These are phyloP conservation scores for Fusarium buxicola DNA, from an alignment of 2,329 filamentous ascomycete species.

Conservation along the genomic window DNA sequence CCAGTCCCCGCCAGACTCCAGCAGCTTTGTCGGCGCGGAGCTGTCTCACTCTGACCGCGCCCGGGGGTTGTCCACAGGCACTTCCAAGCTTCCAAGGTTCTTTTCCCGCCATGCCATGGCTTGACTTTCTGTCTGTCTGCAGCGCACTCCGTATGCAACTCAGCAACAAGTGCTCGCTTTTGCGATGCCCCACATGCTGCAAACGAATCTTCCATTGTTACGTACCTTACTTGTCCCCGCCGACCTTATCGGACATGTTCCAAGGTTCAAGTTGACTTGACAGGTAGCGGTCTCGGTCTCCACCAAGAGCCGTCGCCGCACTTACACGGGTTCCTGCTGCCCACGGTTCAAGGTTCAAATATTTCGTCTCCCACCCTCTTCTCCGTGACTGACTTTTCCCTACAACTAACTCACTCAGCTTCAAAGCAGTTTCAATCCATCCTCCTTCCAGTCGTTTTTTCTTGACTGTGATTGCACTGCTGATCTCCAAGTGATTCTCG, in stretches of 20 bases:
- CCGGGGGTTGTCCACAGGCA: conserved; percentile 19
- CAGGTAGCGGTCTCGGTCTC: conserved; percentile 25
- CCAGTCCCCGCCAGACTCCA: background rate
- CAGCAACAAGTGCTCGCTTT: conserved; percentile 21
- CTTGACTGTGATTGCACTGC: conserved; percentile 25
- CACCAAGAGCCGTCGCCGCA: conserved; percentile 35
- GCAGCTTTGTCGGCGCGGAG: conserved; percentile 2
- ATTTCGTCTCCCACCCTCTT: conserved; percentile 42
- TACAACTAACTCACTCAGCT: conserved; percentile 19
- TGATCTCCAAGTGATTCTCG: conserved; percentile 28
- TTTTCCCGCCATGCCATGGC: too few relatives aligned
- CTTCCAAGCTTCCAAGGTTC: background rate
- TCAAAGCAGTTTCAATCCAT: conserved; percentile 18
- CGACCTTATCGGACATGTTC: conserved; percentile 41
- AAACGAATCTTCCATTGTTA: conserved; percentile 38
- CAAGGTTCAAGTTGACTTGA: conserved; percentile 19
- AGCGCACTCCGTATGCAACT: conserved; percentile 30
- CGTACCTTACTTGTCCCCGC: conserved; percentile 2
- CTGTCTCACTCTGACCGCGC: conserved; percentile 35
- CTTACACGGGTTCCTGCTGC: conserved; percentile 36
- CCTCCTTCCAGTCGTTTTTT: conserved; percentile 3
- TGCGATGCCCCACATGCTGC: conserved; percentile 42
- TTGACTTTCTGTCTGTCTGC: conserved; percentile 13
- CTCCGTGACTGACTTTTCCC: conserved; percentile 9
- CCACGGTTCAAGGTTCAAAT: conserved; percentile 38